Base-by-base conservation (phyloP, 1,284 basidiomycete species). In the Athelia sp. region DNA sequence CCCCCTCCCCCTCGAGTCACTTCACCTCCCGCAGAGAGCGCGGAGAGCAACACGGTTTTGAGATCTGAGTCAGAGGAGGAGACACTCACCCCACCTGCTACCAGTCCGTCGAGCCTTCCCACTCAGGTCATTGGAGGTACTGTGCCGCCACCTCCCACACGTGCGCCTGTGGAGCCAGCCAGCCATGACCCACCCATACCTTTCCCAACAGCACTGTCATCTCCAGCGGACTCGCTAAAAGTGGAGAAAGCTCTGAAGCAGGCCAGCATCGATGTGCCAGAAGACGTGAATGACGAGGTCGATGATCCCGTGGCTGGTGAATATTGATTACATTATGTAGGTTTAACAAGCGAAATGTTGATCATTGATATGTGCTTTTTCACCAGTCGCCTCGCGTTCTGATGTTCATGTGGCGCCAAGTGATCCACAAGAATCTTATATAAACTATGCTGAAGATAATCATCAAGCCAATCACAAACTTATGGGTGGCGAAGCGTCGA, bases 251-350 rank as follows among this genome's bases (percentile, higher is more conserved):
- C 48, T 22, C 49, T 54, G 24, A 62, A 63, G 52, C 67, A 64
- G 53, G 57, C 53, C 18, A 64, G 63, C 42, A 52, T 62, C 23
- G 55, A 56, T 19, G 52, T 56, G 13, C 48, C 51, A 29, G 40
- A 47, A 14, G 45, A 55, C 51, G 54, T 55, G 51, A 55, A 56
- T 46, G 32, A 54, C 52, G 54, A 59, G 35, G 54, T 50, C 43
- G 50, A 55, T 34, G 52, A 57, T 40, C 15, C 15, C 9, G 36
- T 65, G 54, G 69, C 79, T 75, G 82, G 81, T 82, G 74, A 82
- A 78, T 79, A 67, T 68, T 79, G 63, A 78, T 58, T 59, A 63
- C 42, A 36, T 59, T 52, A 35, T 23, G 31, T 54, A 63, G 56
- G 52, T 62, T 43, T 62, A 67, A 40, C 8, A n/a, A 40, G n/a